Evolutionary conservation across 257 asterid genomes (phyloP).

Genomic region (Gardenia jasminoides): DNA sequence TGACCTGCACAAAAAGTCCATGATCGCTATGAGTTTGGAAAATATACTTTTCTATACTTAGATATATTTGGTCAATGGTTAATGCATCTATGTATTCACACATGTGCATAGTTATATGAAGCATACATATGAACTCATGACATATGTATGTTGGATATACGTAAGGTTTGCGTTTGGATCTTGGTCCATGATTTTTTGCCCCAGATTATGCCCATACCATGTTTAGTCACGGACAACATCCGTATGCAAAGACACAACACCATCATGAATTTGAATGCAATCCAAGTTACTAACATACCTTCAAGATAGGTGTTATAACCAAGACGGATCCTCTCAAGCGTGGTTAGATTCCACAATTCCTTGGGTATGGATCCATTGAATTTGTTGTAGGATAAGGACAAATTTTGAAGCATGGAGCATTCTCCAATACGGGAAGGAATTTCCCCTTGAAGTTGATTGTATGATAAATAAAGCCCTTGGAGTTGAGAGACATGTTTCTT

Average conservation of each 20-base stretch:
- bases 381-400: constrained; percentile 10
- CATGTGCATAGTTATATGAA: too few species aligned
- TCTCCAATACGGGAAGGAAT: neutral
- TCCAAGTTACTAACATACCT: neutral
- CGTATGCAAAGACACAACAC: too few species aligned
- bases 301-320: constrained; percentile 6
- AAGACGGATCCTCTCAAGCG: constrained; percentile 9
- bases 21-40: too few species aligned
- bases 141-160: too few species aligned
- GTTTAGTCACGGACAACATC: too few species aligned
- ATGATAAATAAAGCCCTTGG: neutral
- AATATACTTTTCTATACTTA: neutral
- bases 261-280: too few species aligned
- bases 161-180: too few species aligned
- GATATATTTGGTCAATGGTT: too few species aligned
- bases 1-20: constrained; percentile 6
- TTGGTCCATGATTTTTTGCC: too few species aligned
- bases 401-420: neutral
- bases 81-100: too few species aligned
- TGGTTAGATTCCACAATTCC: constrained; percentile 20
- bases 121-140: too few species aligned
- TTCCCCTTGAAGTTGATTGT: constrained; percentile 1
- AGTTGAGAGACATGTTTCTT: neutral
- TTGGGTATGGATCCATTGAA: constrained; percentile 23
- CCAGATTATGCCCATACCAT: too few species aligned